These are phyloP conservation scores for Magnolia changhungtana DNA, from an alignment of 164 flowering plant genomes.

Conservation along the genomic window DNA sequence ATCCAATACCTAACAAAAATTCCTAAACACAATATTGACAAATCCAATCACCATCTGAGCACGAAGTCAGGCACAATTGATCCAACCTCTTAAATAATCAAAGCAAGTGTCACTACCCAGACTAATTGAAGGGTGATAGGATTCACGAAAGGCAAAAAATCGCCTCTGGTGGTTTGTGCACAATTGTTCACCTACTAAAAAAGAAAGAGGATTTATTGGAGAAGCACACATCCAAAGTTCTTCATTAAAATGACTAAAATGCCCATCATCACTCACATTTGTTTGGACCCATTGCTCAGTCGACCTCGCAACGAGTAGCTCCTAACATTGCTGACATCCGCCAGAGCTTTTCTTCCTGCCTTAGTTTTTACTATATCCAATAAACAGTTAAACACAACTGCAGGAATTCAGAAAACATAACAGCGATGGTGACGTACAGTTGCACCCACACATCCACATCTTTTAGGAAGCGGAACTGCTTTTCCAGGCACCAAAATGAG, in stretches of 20 bases:
- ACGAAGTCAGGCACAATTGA: background rate
- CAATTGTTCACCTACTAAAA: background rate
- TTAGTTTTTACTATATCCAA: conserved; percentile 28
- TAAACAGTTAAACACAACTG: background rate
- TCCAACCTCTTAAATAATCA: background rate
- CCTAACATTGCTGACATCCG: conserved; percentile 56
- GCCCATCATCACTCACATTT: conserved; percentile 31
- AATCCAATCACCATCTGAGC: background rate
- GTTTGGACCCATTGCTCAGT: conserved; percentile 25
- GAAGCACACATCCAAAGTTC: background rate
- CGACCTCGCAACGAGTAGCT: conserved; percentile 19
- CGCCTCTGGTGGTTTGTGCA: background rate
- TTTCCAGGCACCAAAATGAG: background rate
- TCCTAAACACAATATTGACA: background rate
- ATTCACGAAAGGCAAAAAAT: background rate
- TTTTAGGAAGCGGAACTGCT: background rate
- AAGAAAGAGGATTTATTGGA: background rate
- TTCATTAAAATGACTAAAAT: background rate
- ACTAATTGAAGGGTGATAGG: background rate
- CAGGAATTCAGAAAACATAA: background rate
- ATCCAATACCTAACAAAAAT: background rate
- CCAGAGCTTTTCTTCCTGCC: conserved; percentile 50
- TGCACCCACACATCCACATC: background rate
- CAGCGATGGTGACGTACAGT: background rate
- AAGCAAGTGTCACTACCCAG: background rate